Evolutionary conservation across 2,329 filamentous ascomycete species (phyloP), one percentile per base, ranked within the genome.

Genomic region (Paraphoma chrysanthemicola): DNA sequence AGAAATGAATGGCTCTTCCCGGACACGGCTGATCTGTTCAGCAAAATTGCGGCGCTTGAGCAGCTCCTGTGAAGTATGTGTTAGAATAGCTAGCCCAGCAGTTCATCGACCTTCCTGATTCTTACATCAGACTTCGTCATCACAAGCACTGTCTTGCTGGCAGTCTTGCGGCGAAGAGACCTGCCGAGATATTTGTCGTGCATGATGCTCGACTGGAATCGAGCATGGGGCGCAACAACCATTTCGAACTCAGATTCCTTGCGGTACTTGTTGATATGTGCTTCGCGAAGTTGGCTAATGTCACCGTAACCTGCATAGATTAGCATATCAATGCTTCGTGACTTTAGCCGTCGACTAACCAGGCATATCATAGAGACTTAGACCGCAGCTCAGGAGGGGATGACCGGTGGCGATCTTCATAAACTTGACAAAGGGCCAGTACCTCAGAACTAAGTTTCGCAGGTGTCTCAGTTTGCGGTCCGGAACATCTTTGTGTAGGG

Each of bases 51-150:
- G 17, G 8, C 23, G n/a, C 7, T 51, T 51, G n/a, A 55, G 16
- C 1, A 59, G 42, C 11, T 36, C 49, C 56, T 56, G 9, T 28
- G 12, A 9, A 14, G 4, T 47, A 23, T 23, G 23, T 23, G 23
- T 23, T 5, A 23, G 23, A 23, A 2, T 23, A 23, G 23, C 23
- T 23, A 23, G 23, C 23, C 23, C 23, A 23, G 23, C 23, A 23
- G 23, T 23, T 23, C 23, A 23, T 23, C 23, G 23, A 23, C 5
- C 23, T 23, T 23, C 23, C 23, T 23, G 23, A 23, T 23, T 23
- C 56, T 53, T 5, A 63, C 63, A 51, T 66, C 63, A 4, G 44
- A 50, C 42, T 53, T 61, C 30, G 56, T 66, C 41, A 53, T 49
- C 0, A 66, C 56, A 0, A 66, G 28, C 5, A 66, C 18, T 0